Evolutionary conservation across 257 asterid genomes (phyloP).

Genomic region (Nicotiana tomentosiformis): DNA sequence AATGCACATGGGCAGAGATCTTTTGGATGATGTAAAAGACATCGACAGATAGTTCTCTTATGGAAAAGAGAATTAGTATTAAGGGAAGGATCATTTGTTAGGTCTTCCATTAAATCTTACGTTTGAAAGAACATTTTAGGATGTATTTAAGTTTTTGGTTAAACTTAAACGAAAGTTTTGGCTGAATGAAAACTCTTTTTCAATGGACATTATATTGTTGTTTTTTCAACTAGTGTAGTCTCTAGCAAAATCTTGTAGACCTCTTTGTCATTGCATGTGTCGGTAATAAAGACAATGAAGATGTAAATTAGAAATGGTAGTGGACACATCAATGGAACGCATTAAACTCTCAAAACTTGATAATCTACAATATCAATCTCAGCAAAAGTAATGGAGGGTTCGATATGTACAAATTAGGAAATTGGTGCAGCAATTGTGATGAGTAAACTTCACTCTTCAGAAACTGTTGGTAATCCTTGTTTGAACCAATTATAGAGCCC

Average conservation of each 20-base stretch:
- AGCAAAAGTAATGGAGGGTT: not conserved
- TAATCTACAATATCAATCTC: not conserved
- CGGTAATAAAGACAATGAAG: not conserved
- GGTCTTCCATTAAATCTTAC: not conserved
- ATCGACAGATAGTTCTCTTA: not conserved
- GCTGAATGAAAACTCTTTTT: not conserved
- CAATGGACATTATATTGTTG: not conserved
- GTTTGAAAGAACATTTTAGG: not conserved
- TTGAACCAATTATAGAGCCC: conserved; percentile 76
- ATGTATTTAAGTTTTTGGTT: not conserved
- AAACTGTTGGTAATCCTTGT: conserved; percentile 61
- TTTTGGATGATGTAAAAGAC: too few species aligned
- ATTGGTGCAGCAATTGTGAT: not conserved
- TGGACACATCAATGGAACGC: not conserved
- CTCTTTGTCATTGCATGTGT: not conserved
- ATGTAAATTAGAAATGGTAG: not conserved
- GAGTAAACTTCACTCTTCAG: conserved; percentile 51
- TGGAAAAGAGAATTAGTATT: not conserved
- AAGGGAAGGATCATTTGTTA: not conserved
- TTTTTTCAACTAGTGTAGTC: not conserved
- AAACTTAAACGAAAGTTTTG: not conserved
- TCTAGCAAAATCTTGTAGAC: not conserved
- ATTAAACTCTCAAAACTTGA: not conserved
- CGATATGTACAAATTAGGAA: not conserved
- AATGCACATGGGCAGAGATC: too few species aligned